phyloP scores from a whole-genome alignment of 2,329 filamentous ascomycete species.

The Elsinoe fawcettii region DNA sequence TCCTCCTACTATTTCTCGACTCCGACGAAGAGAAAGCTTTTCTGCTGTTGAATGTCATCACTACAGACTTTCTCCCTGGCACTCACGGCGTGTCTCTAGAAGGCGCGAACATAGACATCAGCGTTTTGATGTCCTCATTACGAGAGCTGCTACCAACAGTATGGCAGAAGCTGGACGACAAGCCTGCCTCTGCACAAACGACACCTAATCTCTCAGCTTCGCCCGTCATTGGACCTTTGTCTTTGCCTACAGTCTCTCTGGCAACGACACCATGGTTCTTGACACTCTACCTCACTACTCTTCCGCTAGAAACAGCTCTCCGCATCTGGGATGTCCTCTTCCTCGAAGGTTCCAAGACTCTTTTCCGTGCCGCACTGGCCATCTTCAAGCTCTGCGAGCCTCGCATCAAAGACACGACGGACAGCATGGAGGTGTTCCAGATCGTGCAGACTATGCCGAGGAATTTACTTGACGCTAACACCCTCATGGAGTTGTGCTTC shows the following conservation, averaged over 20 bases:
- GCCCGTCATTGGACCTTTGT: constrained; percentile 36
- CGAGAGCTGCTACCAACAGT: constrained; percentile 74
- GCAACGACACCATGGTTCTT: constrained; percentile 97
- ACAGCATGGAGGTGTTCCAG: constrained; percentile 94
- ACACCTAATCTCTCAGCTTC: constrained; percentile 36
- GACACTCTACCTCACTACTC: constrained; percentile 87
- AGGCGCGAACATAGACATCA: constrained; percentile 86
- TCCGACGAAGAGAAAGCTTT: constrained; percentile 84
- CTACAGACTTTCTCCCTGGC: constrained; percentile 76
- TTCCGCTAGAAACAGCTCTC: constrained; percentile 84
- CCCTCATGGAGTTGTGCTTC: constrained; percentile 74
- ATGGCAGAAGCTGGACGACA: constrained; percentile 81
- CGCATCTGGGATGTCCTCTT: constrained; percentile 95
- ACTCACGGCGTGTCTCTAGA: constrained; percentile 88
- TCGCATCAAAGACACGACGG: constrained; percentile 69
- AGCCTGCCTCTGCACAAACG: constrained; percentile 42
- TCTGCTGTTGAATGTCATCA: constrained; percentile 88
- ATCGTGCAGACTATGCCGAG: constrained; percentile 83
- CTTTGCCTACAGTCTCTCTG: constrained; percentile 80
- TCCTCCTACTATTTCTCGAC: constrained; percentile 76
- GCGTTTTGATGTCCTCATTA: constrained; percentile 81
- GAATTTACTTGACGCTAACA: constrained; percentile 71
- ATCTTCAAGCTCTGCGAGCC: constrained; percentile 83
- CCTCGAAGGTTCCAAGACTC: constrained; percentile 86
- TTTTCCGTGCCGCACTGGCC: constrained; percentile 83